Percentiles rank a stretch among this genome's conserved stretches.
Evolutionary conservation across 305 asterid genomes (phyloP).

Genomic region (Fraxinus platypoda): DNA sequence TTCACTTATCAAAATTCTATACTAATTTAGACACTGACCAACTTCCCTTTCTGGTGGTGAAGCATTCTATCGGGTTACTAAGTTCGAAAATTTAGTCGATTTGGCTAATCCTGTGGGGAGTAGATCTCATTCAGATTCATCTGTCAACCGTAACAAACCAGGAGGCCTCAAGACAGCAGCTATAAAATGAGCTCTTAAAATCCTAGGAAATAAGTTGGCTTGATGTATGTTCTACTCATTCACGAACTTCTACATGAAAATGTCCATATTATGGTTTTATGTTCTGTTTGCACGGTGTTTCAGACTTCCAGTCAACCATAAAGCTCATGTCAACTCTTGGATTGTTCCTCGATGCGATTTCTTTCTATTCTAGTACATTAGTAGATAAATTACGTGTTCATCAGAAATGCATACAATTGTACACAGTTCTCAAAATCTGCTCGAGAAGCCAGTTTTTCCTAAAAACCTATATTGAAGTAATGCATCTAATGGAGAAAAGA

Average conservation of each 20-base stretch:
- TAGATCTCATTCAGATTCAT: not conserved
- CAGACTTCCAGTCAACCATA: not conserved
- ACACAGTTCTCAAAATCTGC: not conserved
- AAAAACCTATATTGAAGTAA: not conserved
- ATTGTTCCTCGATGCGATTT: not conserved
- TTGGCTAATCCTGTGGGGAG: not conserved
- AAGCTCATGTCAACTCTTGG: not conserved
- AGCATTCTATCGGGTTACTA: not conserved
- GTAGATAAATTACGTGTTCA: not conserved
- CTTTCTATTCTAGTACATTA: not conserved
- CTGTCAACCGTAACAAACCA: not conserved
- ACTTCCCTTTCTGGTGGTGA: not conserved
- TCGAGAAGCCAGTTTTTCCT: not conserved
- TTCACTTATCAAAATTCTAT: not conserved
- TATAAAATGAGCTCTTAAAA: not conserved
- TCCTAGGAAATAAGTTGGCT: not conserved
- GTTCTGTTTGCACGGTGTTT: not conserved
- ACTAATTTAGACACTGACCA: not conserved
- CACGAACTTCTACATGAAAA: not conserved
- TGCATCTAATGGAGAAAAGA: not conserved
- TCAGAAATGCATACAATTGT: not conserved
- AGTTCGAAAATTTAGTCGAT: not conserved
- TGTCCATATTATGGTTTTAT: not conserved
- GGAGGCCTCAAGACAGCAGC: not conserved
- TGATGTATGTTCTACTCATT: not conserved